Evolutionary conservation across 169 alveolate genomes (phyloP).

Genomic region (Eimeria praecox): DNA sequence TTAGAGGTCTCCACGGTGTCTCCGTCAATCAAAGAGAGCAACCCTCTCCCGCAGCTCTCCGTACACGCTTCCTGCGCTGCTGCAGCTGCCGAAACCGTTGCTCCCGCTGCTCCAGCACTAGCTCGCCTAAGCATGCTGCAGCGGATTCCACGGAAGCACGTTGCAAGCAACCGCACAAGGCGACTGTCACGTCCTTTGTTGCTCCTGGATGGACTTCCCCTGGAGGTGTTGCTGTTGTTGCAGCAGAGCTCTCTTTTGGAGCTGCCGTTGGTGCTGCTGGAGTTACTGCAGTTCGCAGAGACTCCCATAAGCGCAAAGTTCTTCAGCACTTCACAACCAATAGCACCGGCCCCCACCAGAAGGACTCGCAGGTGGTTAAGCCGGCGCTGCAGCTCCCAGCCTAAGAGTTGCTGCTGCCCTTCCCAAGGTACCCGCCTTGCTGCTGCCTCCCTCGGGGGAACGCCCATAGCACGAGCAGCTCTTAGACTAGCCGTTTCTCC

Average conservation of each 20-base stretch:
- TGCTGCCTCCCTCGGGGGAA: background rate
- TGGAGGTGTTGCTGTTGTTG: background rate
- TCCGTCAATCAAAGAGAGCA: constrained; percentile 97
- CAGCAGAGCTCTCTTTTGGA: background rate
- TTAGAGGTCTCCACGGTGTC: constrained; percentile 98
- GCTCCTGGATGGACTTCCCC: background rate
- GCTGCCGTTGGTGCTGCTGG: constrained; percentile 33
- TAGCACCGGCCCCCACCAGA: constrained; percentile 97
- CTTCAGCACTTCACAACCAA: constrained; percentile 99
- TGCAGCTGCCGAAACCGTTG: background rate
- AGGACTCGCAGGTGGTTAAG: constrained; percentile 86
- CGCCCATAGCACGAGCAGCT: background rate
- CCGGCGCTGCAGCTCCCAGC: constrained; percentile 69
- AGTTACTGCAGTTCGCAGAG: constrained; percentile 30
- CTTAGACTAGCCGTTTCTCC: background rate
- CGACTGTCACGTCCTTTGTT: background rate
- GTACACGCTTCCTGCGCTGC: background rate
- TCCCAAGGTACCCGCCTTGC: constrained; percentile 57
- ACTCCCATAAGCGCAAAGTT: constrained; percentile 98
- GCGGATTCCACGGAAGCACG: background rate
- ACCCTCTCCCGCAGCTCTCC: constrained; percentile 70
- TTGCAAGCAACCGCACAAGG: background rate
- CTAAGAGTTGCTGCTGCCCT: constrained; percentile 75
- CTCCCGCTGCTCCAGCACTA: background rate
- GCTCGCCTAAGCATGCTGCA: constrained; percentile 55